Percentiles rank a stretch among this genome's conserved stretches.
These are phyloP conservation scores for Pseudonitzschia multistriata DNA, from an alignment of 108 stramenopile species.

Conservation along the genomic window DNA sequence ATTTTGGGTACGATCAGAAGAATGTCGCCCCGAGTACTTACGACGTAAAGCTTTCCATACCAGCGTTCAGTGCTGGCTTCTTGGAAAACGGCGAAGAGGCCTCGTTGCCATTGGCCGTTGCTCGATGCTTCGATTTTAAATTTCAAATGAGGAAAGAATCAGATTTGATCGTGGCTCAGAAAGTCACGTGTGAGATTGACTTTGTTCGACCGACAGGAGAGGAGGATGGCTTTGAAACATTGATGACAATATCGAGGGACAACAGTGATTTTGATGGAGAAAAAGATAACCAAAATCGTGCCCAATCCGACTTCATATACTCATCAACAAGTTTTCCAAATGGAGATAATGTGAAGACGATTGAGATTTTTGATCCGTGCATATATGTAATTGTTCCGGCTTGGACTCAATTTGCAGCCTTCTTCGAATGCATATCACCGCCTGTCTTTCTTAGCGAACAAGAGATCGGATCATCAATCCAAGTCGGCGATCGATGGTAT, in stretches of 20 bases:
- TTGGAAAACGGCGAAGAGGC: slow-evolving; percentile 8
- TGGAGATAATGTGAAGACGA: slow-evolving; percentile 50
- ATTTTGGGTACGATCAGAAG: slow-evolving; percentile 79
- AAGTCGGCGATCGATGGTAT: slow-evolving; percentile 82
- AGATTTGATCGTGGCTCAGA: slow-evolving; percentile 42
- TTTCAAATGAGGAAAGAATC: slow-evolving; percentile 47
- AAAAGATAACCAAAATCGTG: slow-evolving; percentile 2
- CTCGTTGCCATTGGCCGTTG: slow-evolving; percentile 25
- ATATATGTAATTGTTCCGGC: slow-evolving; percentile 58
- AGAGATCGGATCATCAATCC: slow-evolving; percentile 47
- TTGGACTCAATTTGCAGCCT: slow-evolving; percentile 46
- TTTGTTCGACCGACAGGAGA: slow-evolving; percentile 14
- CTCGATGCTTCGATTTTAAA: slow-evolving; percentile 31
- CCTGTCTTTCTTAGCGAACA: slow-evolving; percentile 41
- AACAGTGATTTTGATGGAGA: slow-evolving; percentile 15
- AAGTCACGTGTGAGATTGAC: slow-evolving; percentile 33
- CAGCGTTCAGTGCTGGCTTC: slow-evolving; percentile 26
- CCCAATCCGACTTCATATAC: slow-evolving; percentile 41
- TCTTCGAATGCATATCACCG: slow-evolving; percentile 47
- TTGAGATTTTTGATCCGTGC: slow-evolving; percentile 50
- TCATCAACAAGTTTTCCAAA: slow-evolving; percentile 50
- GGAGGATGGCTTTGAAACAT: slow-evolving; percentile 10
- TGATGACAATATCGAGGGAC: slow-evolving; percentile 38
- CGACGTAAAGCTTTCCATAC: slow-evolving; percentile 28
- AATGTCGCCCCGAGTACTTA: slow-evolving; percentile 73